Conservation (phyloP, 2,329 filamentous ascomycete species). For the Sclerotinia trifoliorum region DNA sequence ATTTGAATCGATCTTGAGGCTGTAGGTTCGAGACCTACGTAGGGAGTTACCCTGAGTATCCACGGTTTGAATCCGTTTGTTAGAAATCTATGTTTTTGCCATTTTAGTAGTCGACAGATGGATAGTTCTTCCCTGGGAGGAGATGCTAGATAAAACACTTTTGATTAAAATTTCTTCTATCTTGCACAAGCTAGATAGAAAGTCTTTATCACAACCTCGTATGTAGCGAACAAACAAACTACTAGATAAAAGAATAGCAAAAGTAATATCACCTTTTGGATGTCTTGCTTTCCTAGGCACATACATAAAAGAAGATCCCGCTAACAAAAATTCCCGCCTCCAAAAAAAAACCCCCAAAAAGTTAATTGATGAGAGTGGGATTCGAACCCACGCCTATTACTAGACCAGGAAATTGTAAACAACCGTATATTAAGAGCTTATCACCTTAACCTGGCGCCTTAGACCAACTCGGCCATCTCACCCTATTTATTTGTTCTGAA, state of each 20-base stretch:
- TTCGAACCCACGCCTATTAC: constrained; percentile 15
- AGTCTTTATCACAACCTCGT: too few relatives aligned
- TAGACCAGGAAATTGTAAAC: constrained; percentile 5
- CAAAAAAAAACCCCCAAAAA: neutral
- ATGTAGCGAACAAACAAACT: too few relatives aligned
- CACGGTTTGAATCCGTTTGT: neutral
- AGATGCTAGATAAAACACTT: too few relatives aligned
- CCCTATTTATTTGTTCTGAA: rapidly evolving
- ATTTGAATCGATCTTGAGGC: neutral
- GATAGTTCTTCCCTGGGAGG: too few relatives aligned
- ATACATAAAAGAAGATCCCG: too few relatives aligned
- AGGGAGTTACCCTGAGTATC: constrained; percentile 5
- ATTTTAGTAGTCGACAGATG: neutral
- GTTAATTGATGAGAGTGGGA: neutral
- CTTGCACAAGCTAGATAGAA: too few relatives aligned
- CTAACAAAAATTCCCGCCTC: neutral
- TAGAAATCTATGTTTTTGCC: rapidly evolving
- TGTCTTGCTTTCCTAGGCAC: too few relatives aligned
- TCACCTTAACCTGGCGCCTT: constrained; percentile 14
- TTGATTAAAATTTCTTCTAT: too few relatives aligned
- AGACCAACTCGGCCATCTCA: constrained; percentile 16
- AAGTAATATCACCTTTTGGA: too few relatives aligned
- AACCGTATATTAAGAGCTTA: neutral
- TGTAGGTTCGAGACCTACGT: constrained; percentile 1
- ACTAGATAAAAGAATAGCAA: too few relatives aligned